phyloP scores from a whole-genome alignment of 2,329 filamentous ascomycete genomes.

The Amphichorda felina region DNA sequence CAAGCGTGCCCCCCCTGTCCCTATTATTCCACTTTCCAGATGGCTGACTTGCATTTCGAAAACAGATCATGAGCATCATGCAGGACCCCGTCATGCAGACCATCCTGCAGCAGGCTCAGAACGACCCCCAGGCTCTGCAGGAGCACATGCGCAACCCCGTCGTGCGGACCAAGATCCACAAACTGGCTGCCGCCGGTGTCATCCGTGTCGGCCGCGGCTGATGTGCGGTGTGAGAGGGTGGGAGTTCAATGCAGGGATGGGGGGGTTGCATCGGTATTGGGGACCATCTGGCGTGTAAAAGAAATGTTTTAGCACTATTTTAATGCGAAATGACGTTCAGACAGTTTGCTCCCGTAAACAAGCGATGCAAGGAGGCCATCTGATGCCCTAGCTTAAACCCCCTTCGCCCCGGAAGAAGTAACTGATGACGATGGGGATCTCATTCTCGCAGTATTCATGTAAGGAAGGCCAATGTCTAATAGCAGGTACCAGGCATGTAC shows the following conservation, averaged over 20 bases:
- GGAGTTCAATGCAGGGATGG: not conserved
- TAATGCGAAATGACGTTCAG: not conserved
- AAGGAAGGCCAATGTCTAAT: too few species aligned
- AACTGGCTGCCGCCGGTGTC: slow-evolving; percentile 84
- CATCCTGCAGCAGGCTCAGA: slow-evolving; percentile 93
- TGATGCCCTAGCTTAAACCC: too few species aligned
- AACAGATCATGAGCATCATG: slow-evolving; percentile 80
- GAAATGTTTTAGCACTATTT: not conserved
- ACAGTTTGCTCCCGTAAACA: too few species aligned
- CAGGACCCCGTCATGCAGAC: slow-evolving; percentile 96
- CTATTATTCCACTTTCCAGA: too few species aligned
- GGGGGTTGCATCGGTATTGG: not conserved
- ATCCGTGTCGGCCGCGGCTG: slow-evolving; percentile 55
- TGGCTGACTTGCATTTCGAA: too few species aligned
- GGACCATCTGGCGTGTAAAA: slow-evolving; percentile 1
- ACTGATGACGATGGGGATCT: too few species aligned
- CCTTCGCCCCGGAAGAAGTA: too few species aligned
- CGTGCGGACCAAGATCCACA: slow-evolving; percentile 83
- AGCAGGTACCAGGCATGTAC: too few species aligned
- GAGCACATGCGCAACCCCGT: slow-evolving; percentile 94
- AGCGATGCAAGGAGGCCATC: too few species aligned
- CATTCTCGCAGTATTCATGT: too few species aligned
- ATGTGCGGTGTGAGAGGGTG: too few species aligned
- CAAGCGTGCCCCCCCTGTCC: too few species aligned
- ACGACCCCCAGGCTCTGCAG: slow-evolving; percentile 79